Evolutionary conservation across 2,329 filamentous ascomycete genomes (phyloP).

Genomic region (Teratosphaeria zuluensis): DNA sequence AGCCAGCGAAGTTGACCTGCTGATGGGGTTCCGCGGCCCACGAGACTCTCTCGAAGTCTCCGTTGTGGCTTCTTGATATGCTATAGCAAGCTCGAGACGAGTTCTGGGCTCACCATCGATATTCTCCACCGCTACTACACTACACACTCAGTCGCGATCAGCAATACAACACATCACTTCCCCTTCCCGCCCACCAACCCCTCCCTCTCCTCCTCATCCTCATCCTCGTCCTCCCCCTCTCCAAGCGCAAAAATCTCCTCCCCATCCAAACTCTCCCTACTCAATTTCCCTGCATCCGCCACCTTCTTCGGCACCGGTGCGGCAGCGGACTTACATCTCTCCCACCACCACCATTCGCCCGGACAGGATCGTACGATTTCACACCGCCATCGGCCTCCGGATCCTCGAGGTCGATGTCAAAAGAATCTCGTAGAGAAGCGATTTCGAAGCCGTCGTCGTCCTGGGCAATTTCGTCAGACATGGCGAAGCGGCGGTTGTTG

Average conservation of each 20-base stretch:
- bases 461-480: slow-evolving; percentile 98
- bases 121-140: no score
- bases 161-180: neutral
- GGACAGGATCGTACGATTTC: slow-evolving; percentile 2
- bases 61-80: no score
- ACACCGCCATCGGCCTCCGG: slow-evolving; percentile 23
- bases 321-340: slow-evolving; percentile 40
- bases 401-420: slow-evolving; percentile 46
- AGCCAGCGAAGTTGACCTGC: no score
- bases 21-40: no score
- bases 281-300: slow-evolving; percentile 28
- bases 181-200: slow-evolving; percentile 5
- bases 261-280: slow-evolving; percentile 61
- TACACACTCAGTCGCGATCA: no score
- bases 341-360: neutral
- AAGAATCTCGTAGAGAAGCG: slow-evolving; percentile 71
- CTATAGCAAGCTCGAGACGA: no score
- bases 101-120: no score
- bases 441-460: slow-evolving; percentile 98
- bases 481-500: slow-evolving; percentile 94
- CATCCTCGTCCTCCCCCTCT: slow-evolving; percentile 38
- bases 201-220: slow-evolving; percentile 44
- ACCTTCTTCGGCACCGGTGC: slow-evolving; percentile 41
- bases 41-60: no score
- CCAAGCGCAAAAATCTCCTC: slow-evolving; percentile 96